Conservation (phyloP, 1,284 basidiomycete genomes). For the Papiliotrema flavescens region DNA sequence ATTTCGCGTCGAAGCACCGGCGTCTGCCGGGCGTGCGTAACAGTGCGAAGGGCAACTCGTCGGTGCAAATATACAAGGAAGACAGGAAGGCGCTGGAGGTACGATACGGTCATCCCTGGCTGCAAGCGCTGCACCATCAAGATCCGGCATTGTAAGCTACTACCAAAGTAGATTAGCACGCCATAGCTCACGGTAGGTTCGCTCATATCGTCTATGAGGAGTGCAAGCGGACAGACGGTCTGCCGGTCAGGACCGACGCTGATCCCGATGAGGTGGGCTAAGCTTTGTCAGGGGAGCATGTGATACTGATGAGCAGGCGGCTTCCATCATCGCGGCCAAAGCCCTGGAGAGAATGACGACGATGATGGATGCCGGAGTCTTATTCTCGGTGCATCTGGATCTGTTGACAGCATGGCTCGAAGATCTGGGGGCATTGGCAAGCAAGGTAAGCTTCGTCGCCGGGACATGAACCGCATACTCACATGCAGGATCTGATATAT, state of each 20-base stretch:
- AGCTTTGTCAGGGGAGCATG: background rate
- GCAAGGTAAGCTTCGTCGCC: conserved; percentile 14
- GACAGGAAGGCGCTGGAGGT: conserved; percentile 60
- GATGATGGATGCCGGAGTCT: conserved; percentile 44
- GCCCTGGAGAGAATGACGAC: conserved; percentile 30
- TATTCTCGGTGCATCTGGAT: conserved; percentile 62
- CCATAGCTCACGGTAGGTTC: conserved; percentile 8
- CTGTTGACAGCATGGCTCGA: conserved; percentile 65
- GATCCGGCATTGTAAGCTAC: conserved; percentile 54
- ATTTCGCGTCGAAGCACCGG: conserved; percentile 31
- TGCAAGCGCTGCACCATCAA: conserved; percentile 61
- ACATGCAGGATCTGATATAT: conserved; percentile 33
- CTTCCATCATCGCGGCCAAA: background rate
- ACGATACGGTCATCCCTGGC: conserved; percentile 61
- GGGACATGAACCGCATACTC: background rate
- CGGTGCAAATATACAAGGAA: conserved; percentile 53
- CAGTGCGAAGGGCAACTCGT: conserved; percentile 46
- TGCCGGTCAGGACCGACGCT: background rate
- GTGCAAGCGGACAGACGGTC: conserved; percentile 12
- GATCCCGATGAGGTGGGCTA: background rate
- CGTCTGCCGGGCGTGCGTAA: conserved; percentile 63
- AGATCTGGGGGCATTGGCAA: conserved; percentile 29
- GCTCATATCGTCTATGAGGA: conserved; percentile 38
- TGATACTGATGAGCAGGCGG: background rate
- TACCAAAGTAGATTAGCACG: too few relatives aligned